Percentiles rank a stretch among this genome's conserved stretches.
Evolutionary conservation across 108 stramenopile species (phyloP).

Genomic region (Conticribra weissflogii): DNA sequence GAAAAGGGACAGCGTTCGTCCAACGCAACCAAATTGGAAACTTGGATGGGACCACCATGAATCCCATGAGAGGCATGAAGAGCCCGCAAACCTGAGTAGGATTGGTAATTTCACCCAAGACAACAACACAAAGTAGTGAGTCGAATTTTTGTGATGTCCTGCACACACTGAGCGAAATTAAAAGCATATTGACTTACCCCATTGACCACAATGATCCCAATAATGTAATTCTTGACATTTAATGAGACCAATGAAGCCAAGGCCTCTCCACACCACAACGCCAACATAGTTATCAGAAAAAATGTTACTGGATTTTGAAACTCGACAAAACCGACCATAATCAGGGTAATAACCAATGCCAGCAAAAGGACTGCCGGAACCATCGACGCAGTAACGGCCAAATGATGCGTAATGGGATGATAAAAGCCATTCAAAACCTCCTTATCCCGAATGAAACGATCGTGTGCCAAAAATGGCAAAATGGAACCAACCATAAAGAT

Average conservation of each 20-base stretch:
- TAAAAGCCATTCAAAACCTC: slow-evolving; percentile 69
- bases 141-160: background rate
- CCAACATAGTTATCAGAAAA: slow-evolving; percentile 59
- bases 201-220: slow-evolving; percentile 60
- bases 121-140: background rate
- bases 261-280: slow-evolving; percentile 57
- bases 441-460: slow-evolving; percentile 64
- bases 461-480: slow-evolving; percentile 66
- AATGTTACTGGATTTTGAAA: slow-evolving; percentile 52
- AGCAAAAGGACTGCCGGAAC: slow-evolving; percentile 54
- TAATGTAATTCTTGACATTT: slow-evolving; percentile 63
- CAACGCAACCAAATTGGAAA: slow-evolving; percentile 62
- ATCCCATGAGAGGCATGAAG: slow-evolving; percentile 63
- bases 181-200: slow-evolving; percentile 27
- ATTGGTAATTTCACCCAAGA: slow-evolving; percentile 6
- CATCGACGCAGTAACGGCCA: slow-evolving; percentile 46
- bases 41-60: slow-evolving; percentile 63
- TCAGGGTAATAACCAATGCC: slow-evolving; percentile 50
- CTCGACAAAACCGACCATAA: slow-evolving; percentile 53
- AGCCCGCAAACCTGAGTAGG: slow-evolving; percentile 52
- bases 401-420: slow-evolving; percentile 53
- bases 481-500: slow-evolving; percentile 71
- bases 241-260: slow-evolving; percentile 62
- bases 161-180: too few species aligned
- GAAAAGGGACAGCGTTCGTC: slow-evolving; percentile 60